Percentiles rank a stretch among this genome's conserved stretches.
Conservation (phyloP, 768 basidiomycete genomes). For the Termitomyces sp. region DNA sequence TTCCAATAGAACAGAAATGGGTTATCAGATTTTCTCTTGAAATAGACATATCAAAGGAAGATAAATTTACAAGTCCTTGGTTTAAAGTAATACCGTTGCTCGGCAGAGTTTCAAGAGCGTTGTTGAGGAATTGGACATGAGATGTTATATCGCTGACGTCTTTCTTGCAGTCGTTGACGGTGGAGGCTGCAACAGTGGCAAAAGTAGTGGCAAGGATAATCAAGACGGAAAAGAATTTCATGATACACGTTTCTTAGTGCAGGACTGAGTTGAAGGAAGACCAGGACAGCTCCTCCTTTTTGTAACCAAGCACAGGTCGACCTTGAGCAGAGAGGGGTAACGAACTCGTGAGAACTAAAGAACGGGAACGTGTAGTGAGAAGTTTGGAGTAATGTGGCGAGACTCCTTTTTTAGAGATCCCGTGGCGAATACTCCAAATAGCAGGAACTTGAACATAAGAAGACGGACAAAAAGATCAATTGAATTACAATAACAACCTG, state of each 20-base stretch:
- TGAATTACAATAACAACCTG: too few species aligned
- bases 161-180: neutral
- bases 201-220: neutral
- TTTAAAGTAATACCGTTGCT: slow-evolving; percentile 17
- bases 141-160: slow-evolving; percentile 2
- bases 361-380: too few species aligned
- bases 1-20: slow-evolving; percentile 8
- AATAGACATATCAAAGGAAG: neutral
- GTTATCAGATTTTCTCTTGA: neutral
- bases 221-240: slow-evolving; percentile 9
- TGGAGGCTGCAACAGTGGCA: slow-evolving; percentile 2
- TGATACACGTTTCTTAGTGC: neutral
- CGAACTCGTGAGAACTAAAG: too few species aligned
- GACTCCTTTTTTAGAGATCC: neutral
- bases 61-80: slow-evolving; percentile 22
- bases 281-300: neutral
- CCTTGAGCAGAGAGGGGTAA: too few species aligned
- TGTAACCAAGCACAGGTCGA: neutral
- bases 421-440: neutral
- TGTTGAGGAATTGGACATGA: slow-evolving; percentile 3
- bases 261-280: neutral
- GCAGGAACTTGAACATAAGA: too few species aligned
- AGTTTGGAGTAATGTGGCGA: neutral
- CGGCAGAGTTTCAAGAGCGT: slow-evolving; percentile 6
- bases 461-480: too few species aligned